These are phyloP conservation scores for Citrus cavaleriei DNA, from an alignment of 345 rosid species.

Conservation along the genomic window DNA sequence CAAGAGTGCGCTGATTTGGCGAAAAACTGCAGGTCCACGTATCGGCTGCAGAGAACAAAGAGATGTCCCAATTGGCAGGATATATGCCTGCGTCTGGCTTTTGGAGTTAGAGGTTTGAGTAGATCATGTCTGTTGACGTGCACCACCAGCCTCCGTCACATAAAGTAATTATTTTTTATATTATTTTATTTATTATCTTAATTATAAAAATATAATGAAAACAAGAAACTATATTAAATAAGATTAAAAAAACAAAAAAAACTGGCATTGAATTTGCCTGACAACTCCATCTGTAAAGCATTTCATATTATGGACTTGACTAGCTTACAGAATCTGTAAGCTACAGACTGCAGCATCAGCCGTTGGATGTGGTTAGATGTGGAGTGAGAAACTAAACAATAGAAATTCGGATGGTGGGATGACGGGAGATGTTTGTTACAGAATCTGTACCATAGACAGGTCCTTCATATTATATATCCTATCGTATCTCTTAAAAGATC, in stretches of 20 bases:
- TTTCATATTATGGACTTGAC: background rate
- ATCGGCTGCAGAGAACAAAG: conserved; percentile 9
- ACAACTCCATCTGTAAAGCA: background rate
- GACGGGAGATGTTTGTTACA: no score
- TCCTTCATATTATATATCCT: background rate
- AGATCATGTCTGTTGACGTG: conserved; percentile 44
- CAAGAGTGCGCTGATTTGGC: conserved; percentile 19
- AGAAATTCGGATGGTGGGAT: no score
- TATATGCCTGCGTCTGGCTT: conserved; percentile 17
- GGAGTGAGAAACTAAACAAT: no score
- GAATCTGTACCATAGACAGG: no score
- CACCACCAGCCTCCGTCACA: conserved; percentile 33
- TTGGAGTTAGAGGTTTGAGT: conserved; percentile 19
- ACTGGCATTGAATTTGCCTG: background rate
- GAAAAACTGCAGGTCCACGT: conserved; percentile 33
- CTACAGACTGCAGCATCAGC: no score
- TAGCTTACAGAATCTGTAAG: no score
- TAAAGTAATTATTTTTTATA: background rate
- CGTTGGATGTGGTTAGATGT: no score
- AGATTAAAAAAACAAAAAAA: background rate
- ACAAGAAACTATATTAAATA: no score
- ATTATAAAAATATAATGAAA: background rate
- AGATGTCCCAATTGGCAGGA: conserved; percentile 6
- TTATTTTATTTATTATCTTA: background rate
- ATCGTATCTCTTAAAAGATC: conserved; percentile 6